These are phyloP conservation scores for Crithidia expoeki DNA, from an alignment of 208 protist species.

Conservation along the genomic window DNA sequence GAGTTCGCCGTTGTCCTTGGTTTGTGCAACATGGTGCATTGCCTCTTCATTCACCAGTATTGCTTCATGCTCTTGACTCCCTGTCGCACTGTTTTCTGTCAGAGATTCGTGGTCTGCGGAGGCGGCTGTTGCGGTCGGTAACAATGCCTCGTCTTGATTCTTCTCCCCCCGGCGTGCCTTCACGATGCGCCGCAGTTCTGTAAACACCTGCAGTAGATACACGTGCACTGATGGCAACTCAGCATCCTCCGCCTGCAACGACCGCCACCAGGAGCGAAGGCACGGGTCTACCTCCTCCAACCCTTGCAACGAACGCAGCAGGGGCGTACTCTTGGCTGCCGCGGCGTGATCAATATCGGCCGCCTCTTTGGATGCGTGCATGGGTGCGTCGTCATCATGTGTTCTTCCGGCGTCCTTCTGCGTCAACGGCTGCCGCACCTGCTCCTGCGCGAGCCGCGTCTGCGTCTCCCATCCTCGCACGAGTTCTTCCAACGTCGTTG, in stretches of 20 bases:
- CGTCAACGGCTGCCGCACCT: not conserved
- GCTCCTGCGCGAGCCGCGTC: slow-evolving; percentile 14
- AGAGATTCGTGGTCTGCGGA: too few species aligned
- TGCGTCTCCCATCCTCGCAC: slow-evolving; percentile 18
- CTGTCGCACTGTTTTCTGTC: too few species aligned
- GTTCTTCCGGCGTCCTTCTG: too few species aligned
- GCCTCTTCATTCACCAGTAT: too few species aligned
- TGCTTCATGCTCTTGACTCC: too few species aligned
- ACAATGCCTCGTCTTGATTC: not conserved
- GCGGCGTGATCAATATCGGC: too few species aligned
- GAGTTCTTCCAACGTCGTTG: not conserved
- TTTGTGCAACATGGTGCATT: not conserved
- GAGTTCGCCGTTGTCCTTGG: not conserved
- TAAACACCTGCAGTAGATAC: slow-evolving; percentile 24
- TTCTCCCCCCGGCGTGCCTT: not conserved
- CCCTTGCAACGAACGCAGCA: not conserved
- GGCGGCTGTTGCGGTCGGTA: not conserved
- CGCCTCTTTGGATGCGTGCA: not conserved
- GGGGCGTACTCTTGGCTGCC: not conserved
- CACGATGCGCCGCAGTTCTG: slow-evolving; percentile 18
- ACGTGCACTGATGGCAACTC: slow-evolving; percentile 20
- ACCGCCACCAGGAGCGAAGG: slow-evolving; percentile 31
- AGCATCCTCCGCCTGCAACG: slow-evolving; percentile 15
- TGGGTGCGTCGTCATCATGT: not conserved
- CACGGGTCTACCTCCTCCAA: slow-evolving; percentile 6